Percentiles rank a stretch among this genome's conserved stretches.
Evolutionary conservation across 768 basidiomycete species (phyloP).

Genomic region (Lactifluus subvellereus): DNA sequence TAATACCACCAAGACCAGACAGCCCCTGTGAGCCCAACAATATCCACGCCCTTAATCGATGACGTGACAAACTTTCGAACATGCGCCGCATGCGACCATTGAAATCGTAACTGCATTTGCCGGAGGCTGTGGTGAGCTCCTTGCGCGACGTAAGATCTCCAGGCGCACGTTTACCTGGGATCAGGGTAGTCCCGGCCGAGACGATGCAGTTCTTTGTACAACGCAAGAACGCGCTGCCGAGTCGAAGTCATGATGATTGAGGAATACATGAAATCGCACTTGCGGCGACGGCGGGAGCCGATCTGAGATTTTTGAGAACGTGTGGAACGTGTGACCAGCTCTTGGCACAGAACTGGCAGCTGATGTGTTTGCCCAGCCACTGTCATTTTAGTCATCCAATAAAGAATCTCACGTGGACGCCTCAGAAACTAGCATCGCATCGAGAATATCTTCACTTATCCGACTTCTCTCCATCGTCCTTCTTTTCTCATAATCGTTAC

Average conservation of each 20-base stretch:
- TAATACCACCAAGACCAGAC: conserved; percentile 27
- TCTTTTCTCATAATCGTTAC: too few species aligned
- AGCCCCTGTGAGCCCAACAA: not conserved
- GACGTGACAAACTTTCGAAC: conserved; percentile 58
- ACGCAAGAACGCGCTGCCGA: conserved; percentile 57
- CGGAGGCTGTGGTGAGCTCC: not conserved
- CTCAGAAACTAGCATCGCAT: not conserved
- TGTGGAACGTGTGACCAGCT: not conserved
- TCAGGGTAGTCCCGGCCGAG: conserved; percentile 81
- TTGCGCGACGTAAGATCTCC: not conserved
- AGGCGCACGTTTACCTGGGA: conserved; percentile 50
- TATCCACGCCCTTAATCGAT: not conserved
- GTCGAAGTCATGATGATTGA: conserved; percentile 31
- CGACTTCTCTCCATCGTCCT: too few species aligned
- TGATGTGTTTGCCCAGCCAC: not conserved
- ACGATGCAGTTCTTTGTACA: conserved; percentile 80
- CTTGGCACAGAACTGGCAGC: too few species aligned
- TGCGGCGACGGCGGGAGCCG: too few species aligned
- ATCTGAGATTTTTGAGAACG: too few species aligned
- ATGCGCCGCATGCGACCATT: conserved; percentile 62
- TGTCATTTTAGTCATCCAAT: not conserved
- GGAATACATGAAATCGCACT: not conserved
- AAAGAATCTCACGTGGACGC: not conserved
- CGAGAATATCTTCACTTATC: too few species aligned
- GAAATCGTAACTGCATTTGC: conserved; percentile 62